phyloP scores from a whole-genome alignment of 441 rosid species.

The Syzygium syzygioides region DNA sequence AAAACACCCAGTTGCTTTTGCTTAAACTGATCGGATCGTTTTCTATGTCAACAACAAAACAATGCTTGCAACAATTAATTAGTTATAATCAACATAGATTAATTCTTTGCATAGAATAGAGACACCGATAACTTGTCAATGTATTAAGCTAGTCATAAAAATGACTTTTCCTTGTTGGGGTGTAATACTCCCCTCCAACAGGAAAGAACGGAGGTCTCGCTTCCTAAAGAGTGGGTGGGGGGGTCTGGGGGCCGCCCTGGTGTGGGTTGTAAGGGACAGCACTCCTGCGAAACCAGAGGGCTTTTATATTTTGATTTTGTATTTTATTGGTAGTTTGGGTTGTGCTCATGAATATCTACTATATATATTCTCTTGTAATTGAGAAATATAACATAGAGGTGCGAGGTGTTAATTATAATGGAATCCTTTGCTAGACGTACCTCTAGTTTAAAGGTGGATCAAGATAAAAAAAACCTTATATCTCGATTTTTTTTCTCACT shows the following conservation, averaged over 20 bases:
- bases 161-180: not conserved
- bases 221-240: no score
- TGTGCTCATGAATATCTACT: no score
- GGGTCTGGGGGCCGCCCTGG: no score
- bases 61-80: not conserved
- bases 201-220: no score
- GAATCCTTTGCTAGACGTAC: accelerated
- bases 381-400: accelerated
- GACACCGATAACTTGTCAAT: not conserved
- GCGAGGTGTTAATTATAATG: accelerated
- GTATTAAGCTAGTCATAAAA: not conserved
- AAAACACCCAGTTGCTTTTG: not conserved
- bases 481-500: not conserved
- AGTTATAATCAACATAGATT: not conserved
- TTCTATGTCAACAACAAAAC: not conserved
- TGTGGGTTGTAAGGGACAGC: no score
- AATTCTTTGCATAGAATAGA: not conserved
- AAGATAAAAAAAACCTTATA: not conserved
- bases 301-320: no score
- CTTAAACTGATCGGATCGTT: not conserved
- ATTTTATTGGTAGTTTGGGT: no score
- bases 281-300: no score
- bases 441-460: accelerated
- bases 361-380: not conserved
- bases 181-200: no score